Evolutionary conservation across 352 stramenopile genomes (phyloP), one percentile per base, ranked within the genome.

Genomic region (Globisporangium splendens): DNA sequence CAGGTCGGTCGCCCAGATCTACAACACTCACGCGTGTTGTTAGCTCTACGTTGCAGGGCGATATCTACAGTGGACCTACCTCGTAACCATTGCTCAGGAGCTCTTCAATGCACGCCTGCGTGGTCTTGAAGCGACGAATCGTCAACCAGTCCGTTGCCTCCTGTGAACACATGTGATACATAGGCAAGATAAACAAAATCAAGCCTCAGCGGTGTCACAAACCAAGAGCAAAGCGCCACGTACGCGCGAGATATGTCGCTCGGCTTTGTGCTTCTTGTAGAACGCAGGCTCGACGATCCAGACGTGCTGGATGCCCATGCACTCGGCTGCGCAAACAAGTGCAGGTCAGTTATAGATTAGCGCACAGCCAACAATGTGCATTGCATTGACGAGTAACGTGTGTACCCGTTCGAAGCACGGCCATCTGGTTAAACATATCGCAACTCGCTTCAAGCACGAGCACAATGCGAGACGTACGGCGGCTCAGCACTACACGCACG

Each of bases 1-100:
- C 41, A 96, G 57, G 57, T 94, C 86, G 1, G 86, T 96, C 6
- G 76, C 75, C 88, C 88, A 96, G 51, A 96, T 79, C 56, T 82
- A 46, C 62, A 71, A 75, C 14, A 63, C n/a, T n/a, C n/a, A n/a
- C 76, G 42, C 8, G 20, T 8, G 28, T 24, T 13, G 22, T 39
- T 48, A 50, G 20, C 12, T 63, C 8, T 11, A 49, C 18, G 10
- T 8, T 5, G 42, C 12, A 22, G 31, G 14, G 11, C 28, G 3
- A 43, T 12, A 50, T 13, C 11, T 31, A 11, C 56, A 41, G 13
- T 57, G 1, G 13, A 13, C 47, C n/a, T n/a, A 54, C 49, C 49
- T 57, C 66, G 55, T 77, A 75, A 49, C 69, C 66, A 20, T 63
- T 53, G 18, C 68, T 63, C 52, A 76, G 60, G 1, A 93, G 59